These are phyloP conservation scores for Corymbia citriodora DNA, from an alignment of 441 rosid species.

Conservation along the genomic window DNA sequence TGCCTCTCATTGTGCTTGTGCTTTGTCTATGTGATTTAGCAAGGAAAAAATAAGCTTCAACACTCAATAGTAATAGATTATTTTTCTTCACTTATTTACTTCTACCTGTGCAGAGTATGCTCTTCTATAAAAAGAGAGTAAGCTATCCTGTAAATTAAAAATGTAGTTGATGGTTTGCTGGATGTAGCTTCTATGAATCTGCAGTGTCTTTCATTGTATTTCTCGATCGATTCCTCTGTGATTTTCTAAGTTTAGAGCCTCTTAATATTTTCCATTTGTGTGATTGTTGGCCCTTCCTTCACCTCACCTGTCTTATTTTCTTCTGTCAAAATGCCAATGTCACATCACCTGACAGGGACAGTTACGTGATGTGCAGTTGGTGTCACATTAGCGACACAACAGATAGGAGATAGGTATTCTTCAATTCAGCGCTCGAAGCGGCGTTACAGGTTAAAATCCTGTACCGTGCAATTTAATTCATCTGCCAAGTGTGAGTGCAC, in stretches of 20 bases:
- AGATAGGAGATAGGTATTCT: not conserved
- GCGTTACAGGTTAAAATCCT: not conserved
- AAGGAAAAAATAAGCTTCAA: not conserved
- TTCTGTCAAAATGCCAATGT: not conserved
- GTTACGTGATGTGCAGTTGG: not conserved
- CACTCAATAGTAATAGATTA: not conserved
- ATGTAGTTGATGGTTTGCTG: not conserved
- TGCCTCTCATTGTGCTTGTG: not conserved
- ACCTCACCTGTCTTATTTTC: not conserved
- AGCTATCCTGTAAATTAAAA: not conserved
- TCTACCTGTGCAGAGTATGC: not conserved
- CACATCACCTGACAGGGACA: not conserved
- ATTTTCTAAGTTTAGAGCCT: not conserved
- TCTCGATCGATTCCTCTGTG: not conserved
- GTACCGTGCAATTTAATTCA: not conserved
- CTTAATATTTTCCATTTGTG: not conserved
- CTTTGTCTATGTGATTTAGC: not conserved
- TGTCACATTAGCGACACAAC: fast-evolving
- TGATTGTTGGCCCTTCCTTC: not conserved
- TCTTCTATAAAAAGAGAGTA: not conserved
- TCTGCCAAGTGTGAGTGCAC: not conserved
- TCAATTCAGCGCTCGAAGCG: not conserved
- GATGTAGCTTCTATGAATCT: not conserved
- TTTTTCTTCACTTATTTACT: not conserved
- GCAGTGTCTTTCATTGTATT: not conserved